Percentiles rank a stretch among this genome's conserved stretches.
phyloP scores from a whole-genome alignment of 306 rosid genomes.

The Cicer judaicum region DNA sequence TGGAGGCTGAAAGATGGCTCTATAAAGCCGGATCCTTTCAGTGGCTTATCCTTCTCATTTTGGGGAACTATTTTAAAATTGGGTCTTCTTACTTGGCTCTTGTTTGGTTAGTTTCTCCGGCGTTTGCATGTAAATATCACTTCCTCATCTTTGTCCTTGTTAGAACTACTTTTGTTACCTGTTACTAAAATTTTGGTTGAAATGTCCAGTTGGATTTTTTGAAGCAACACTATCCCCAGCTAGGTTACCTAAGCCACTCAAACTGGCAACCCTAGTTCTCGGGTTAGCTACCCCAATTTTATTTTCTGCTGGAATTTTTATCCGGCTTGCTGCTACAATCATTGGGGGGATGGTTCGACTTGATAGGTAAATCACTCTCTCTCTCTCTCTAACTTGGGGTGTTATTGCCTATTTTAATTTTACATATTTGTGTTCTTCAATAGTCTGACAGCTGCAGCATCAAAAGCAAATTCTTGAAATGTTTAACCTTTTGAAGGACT shows the following conservation, averaged over 20 bases:
- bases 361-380: slow-evolving; percentile 66
- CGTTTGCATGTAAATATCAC: slow-evolving; percentile 79
- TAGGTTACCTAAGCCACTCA: slow-evolving; percentile 87
- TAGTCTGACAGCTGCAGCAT: slow-evolving; percentile 11
- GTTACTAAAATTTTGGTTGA: slow-evolving; percentile 45
- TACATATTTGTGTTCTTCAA: slow-evolving; percentile 25
- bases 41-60: slow-evolving; percentile 83
- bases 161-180: slow-evolving; percentile 40
- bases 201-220: slow-evolving; percentile 80
- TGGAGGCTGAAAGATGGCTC: slow-evolving; percentile 98
- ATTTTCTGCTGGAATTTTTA: slow-evolving; percentile 77
- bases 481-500: neutral
- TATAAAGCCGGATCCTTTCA: slow-evolving; percentile 92
- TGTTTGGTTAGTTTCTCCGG: slow-evolving; percentile 91
- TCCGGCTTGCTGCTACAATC: slow-evolving; percentile 64
- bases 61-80: slow-evolving; percentile 80
- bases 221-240: slow-evolving; percentile 89
- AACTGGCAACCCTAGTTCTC: slow-evolving; percentile 76
- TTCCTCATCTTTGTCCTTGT: slow-evolving; percentile 42
- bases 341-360: slow-evolving; percentile 80
- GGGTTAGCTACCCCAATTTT: slow-evolving; percentile 77
- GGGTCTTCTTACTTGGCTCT: slow-evolving; percentile 93
- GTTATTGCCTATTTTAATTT: slow-evolving; percentile 10
- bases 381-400: neutral
- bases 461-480: neutral